phyloP scores from a whole-genome alignment of 176 grass and related monocot genomes.

The Thalia dealbata region DNA sequence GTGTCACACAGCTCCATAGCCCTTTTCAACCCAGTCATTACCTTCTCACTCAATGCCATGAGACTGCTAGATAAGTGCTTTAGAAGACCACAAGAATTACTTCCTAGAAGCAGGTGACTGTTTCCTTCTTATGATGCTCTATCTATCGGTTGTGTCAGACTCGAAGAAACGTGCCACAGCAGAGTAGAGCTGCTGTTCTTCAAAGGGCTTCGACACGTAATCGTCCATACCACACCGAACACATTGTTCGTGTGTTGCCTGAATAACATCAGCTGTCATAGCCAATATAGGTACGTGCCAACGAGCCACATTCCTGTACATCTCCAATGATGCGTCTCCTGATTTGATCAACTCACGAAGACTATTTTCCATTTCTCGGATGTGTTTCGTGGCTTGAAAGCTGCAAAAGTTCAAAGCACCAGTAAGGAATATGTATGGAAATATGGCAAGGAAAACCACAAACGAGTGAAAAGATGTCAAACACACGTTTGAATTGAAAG shows the following conservation, averaged over 20 bases:
- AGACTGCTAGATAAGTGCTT: not conserved
- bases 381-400: conserved; percentile 60
- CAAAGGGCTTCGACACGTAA: conserved; percentile 74
- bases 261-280: conserved; percentile 82
- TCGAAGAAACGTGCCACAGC: conserved; percentile 61
- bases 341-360: conserved; percentile 37
- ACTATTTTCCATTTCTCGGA: conserved; percentile 39
- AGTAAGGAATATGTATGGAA: not conserved
- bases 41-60: not conserved
- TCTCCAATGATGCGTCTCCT: conserved; percentile 21
- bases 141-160: conserved; percentile 23
- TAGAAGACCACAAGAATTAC: conserved; percentile 5
- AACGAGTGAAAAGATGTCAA: not conserved
- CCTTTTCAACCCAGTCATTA: not conserved
- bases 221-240: conserved; percentile 65
- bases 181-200: conserved; percentile 58
- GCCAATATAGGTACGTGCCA: conserved; percentile 71
- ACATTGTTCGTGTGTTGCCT: conserved; percentile 64
- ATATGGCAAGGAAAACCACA: not conserved
- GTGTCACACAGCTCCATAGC: not conserved
- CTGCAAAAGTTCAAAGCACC: conserved; percentile 20
- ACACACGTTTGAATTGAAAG: no score
- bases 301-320: conserved; percentile 24
- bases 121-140: conserved; percentile 6
- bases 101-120: not conserved